Conservation (phyloP, 129 eudicot species). For the Helianthus annuus region HanXRQr2.0-SUNRISE NC_035440.2:23465055-23465554, state of each 20-base stretch:
- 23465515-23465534: not conserved
- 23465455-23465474: slow-evolving; percentile 75
- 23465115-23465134: slow-evolving; percentile 93
- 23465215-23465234: slow-evolving; percentile 58
- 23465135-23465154: slow-evolving; percentile 66
- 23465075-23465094: slow-evolving; percentile 55
- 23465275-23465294: slow-evolving; percentile 32
- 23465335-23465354: slow-evolving; percentile 70
- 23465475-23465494: slow-evolving; percentile 88
- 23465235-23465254: slow-evolving; percentile 83
- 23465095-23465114: slow-evolving; percentile 77
- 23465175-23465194: slow-evolving; percentile 83
- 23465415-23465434: slow-evolving; percentile 61
- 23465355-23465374: slow-evolving; percentile 21
- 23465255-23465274: slow-evolving; percentile 44
- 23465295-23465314: slow-evolving; percentile 27
- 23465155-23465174: slow-evolving; percentile 67
- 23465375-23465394: slow-evolving; percentile 36
- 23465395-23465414: slow-evolving; percentile 46
- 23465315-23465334: slow-evolving; percentile 49
- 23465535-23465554: not conserved
- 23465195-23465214: slow-evolving; percentile 51
- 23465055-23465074: slow-evolving; percentile 62
- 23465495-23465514: slow-evolving; percentile 16
- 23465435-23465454: slow-evolving; percentile 66